phyloP scores from a whole-genome alignment of 495 filamentous ascomycete genomes.

The Podospora conica region DNA sequence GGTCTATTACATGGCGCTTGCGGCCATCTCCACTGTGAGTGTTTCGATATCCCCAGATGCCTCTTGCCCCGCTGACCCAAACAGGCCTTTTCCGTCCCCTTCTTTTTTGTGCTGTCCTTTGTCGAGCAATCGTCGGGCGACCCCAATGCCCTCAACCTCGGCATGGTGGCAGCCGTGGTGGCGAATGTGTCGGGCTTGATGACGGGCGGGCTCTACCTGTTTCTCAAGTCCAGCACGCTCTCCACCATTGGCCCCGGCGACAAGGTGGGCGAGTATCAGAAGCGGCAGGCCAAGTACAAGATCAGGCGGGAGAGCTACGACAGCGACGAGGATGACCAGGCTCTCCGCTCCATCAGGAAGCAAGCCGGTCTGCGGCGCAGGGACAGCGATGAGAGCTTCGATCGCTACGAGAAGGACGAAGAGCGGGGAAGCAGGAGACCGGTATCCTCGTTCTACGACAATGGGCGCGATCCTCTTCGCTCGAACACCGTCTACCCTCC shows the following conservation, averaged over 20 bases:
- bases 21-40: constrained; percentile 38
- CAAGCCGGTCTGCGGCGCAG: constrained; percentile 23
- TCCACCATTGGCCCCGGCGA: constrained; percentile 36
- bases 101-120: constrained; percentile 36
- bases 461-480: constrained; percentile 27
- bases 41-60: background rate
- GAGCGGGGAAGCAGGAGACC: constrained; percentile 13
- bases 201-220: constrained; percentile 44
- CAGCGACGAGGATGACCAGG: constrained; percentile 28
- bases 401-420: constrained; percentile 25
- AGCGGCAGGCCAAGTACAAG: constrained; percentile 29
- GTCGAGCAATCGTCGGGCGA: constrained; percentile 18
- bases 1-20: constrained; percentile 42
- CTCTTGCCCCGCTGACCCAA: constrained; percentile 13
- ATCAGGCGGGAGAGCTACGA: constrained; percentile 19
- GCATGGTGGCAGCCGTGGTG: constrained; percentile 43
- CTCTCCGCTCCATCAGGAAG: constrained; percentile 26
- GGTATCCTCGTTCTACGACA: constrained; percentile 13
- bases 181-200: constrained; percentile 44
- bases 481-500: constrained; percentile 29
- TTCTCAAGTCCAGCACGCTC: constrained; percentile 40
- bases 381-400: constrained; percentile 31
- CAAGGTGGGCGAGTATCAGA: constrained; percentile 38
- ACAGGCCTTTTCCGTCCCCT: constrained; percentile 39
- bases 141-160: constrained; percentile 29